These are phyloP conservation scores for Saccharomycopsis hybrid DNA, from an alignment of 1,139 yeast species.

Conservation along the genomic window DNA sequence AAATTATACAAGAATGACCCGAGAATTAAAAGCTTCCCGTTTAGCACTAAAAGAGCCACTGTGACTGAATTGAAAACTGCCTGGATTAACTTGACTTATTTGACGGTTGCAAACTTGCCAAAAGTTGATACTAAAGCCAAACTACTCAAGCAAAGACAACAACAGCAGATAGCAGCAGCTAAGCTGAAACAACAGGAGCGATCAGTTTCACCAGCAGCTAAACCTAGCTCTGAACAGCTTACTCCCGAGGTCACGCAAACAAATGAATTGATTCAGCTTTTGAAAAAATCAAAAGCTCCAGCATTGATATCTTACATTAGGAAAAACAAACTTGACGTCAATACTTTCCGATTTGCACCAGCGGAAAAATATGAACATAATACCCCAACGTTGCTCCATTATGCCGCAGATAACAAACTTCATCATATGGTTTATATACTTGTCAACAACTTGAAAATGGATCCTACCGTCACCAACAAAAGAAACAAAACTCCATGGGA, in stretches of 20 bases:
- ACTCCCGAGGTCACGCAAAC: constrained; percentile 44
- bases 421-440: constrained; percentile 63
- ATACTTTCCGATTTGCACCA: too few species aligned
- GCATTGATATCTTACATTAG: constrained; percentile 56
- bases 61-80: constrained; percentile 73
- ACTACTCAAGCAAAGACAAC: constrained; percentile 25
- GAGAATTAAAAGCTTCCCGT: constrained; percentile 68
- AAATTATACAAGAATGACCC: constrained; percentile 35
- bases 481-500: constrained; percentile 64
- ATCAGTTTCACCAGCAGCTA: constrained; percentile 21
- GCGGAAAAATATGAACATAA: too few species aligned
- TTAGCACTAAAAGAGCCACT: constrained; percentile 87
- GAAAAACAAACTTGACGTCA: constrained; percentile 46
- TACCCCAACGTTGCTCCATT: constrained; percentile 76
- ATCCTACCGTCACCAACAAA: constrained; percentile 52
- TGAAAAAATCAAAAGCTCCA: constrained; percentile 78
- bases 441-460: constrained; percentile 59
- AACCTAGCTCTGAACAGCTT: too few species aligned
- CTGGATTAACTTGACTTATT: constrained; percentile 72
- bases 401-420: constrained; percentile 63
- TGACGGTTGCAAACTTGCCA: constrained; percentile 53
- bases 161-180: too few species aligned
- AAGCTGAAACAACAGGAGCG: constrained; percentile 26
- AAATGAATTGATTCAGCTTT: constrained; percentile 46
- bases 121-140: constrained; percentile 30